Percentiles rank a stretch among this genome's conserved stretches.
These are phyloP conservation scores for Lyophyllum shimeji DNA, from an alignment of 768 basidiomycete genomes.

Conservation along the genomic window DNA sequence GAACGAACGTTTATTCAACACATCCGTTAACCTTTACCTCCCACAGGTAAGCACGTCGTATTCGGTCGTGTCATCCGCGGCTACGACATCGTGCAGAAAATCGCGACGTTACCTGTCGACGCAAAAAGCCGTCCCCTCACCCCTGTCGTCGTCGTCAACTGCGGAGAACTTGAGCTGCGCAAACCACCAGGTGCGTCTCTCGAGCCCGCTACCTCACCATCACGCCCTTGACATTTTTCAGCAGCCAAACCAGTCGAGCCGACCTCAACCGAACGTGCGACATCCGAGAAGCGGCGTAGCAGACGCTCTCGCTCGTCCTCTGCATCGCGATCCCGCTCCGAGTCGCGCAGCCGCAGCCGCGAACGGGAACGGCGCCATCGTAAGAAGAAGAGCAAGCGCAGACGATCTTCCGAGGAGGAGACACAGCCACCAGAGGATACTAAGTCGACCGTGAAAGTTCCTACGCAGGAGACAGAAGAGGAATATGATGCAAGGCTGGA, in stretches of 20 bases:
- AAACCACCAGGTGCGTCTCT: slow-evolving; percentile 28
- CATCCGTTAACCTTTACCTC: neutral
- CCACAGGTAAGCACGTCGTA: slow-evolving; percentile 49
- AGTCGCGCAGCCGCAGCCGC: slow-evolving; percentile 15
- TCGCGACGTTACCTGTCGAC: slow-evolving; percentile 69
- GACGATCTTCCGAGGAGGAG: slow-evolving; percentile 3
- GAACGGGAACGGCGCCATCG: slow-evolving; percentile 19
- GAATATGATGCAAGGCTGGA: slow-evolving; percentile 71
- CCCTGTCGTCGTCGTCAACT: slow-evolving; percentile 70
- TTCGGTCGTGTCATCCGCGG: slow-evolving; percentile 60
- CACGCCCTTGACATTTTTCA: neutral
- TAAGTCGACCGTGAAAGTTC: slow-evolving; percentile 17
- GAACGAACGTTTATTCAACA: slow-evolving; percentile 17
- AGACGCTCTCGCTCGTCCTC: slow-evolving; percentile 7
- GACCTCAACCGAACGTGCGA: slow-evolving; percentile 14
- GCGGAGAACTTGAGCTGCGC: slow-evolving; percentile 82
- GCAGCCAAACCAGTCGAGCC: slow-evolving; percentile 8
- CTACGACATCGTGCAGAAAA: slow-evolving; percentile 56
- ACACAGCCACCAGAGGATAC: slow-evolving; percentile 26
- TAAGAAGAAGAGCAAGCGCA: slow-evolving; percentile 22
- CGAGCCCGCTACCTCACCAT: neutral
- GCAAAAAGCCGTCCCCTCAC: slow-evolving; percentile 70
- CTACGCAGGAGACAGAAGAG: slow-evolving; percentile 60
- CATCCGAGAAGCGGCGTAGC: slow-evolving; percentile 14
- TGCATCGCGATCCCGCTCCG: slow-evolving; percentile 14